Conservation (phyloP, 805 yeast species). For the Candida piceae region DNA sequence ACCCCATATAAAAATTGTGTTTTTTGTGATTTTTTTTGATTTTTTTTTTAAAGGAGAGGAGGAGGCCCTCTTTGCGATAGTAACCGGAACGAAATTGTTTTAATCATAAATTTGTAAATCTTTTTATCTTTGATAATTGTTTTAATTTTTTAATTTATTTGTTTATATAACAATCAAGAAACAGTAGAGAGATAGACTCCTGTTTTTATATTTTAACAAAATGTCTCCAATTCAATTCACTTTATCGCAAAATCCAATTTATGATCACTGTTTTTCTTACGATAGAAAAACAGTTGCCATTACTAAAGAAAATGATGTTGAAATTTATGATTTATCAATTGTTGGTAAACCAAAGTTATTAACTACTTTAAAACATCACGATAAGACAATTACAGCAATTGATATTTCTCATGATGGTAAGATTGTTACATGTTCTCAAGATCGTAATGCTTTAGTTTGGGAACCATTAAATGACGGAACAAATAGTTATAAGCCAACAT, state of each 20-base stretch:
- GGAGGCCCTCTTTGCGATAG: too few relatives aligned
- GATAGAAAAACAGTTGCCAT: slow-evolving; percentile 67
- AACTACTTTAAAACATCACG: slow-evolving; percentile 75
- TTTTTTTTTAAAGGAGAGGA: too few relatives aligned
- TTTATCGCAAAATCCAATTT: slow-evolving; percentile 79
- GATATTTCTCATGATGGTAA: slow-evolving; percentile 86
- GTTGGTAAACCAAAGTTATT: slow-evolving; percentile 55
- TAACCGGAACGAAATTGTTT: too few relatives aligned
- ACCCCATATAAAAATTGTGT: too few relatives aligned
- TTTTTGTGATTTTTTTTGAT: too few relatives aligned
- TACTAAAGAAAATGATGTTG: slow-evolving; percentile 72
- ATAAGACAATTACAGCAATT: slow-evolving; percentile 89
- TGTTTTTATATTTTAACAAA: slow-evolving; percentile 9
- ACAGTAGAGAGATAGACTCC: slow-evolving; percentile 36
- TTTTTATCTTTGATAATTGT: too few relatives aligned
- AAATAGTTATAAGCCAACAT: slow-evolving; percentile 62
- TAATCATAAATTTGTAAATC: too few relatives aligned
- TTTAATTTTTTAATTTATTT: too few relatives aligned
- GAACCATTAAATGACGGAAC: slow-evolving; percentile 58
- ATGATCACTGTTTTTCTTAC: slow-evolving; percentile 83
- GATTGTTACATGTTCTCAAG: slow-evolving; percentile 96
- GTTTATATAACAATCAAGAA: neutral
- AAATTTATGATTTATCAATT: slow-evolving; percentile 56
- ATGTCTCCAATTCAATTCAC: slow-evolving; percentile 42
- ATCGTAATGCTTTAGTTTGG: slow-evolving; percentile 97